Conservation (phyloP, 139 green algal genomes). For the Micractinium sp. region DNA sequence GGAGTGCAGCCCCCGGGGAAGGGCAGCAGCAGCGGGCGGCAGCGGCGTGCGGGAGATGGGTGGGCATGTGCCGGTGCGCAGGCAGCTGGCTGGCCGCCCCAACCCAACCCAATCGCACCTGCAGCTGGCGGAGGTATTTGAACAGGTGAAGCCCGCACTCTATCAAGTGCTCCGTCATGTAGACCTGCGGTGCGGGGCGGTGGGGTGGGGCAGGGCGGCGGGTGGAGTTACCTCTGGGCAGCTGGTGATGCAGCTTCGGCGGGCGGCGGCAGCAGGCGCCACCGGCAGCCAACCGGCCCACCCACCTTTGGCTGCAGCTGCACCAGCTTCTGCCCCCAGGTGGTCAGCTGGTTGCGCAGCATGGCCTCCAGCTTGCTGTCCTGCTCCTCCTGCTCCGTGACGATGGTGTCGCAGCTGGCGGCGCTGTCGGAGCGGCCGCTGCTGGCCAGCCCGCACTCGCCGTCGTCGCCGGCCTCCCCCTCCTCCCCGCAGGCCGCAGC, state of each 20-base stretch:
- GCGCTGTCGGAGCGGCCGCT: neutral
- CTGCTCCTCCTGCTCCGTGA: neutral
- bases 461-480: neutral
- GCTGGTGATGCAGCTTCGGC: too few relatives aligned
- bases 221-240: neutral
- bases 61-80: neutral
- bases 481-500: neutral
- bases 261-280: too few relatives aligned
- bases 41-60: neutral
- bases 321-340: conserved; percentile 33
- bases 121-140: conserved; percentile 40
- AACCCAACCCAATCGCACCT: neutral
- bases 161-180: conserved; percentile 40
- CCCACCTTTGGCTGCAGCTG: conserved; percentile 51
- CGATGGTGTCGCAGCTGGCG: conserved; percentile 3
- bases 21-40: neutral
- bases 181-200: conserved; percentile 13
- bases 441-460: neutral
- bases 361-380: neutral
- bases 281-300: too few relatives aligned
- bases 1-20: neutral
- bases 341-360: conserved; percentile 14
- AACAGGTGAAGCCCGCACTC: conserved; percentile 50
- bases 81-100: neutral
- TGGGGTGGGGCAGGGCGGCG: neutral